phyloP scores from a whole-genome alignment of 352 stramenopile species.

The Phytophthora colocasiae region DNA sequence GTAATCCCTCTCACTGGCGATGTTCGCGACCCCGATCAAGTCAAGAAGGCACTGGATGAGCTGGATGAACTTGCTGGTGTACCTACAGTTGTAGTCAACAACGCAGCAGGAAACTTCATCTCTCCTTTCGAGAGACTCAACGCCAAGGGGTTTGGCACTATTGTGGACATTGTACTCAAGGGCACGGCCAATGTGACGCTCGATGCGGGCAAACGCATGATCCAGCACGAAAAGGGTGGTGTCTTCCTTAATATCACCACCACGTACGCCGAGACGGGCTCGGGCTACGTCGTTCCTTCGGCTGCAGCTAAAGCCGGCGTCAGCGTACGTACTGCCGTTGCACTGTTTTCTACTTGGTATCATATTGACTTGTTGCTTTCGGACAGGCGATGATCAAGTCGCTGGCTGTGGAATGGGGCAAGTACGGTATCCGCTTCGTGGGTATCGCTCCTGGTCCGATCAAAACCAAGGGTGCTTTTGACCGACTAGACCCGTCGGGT shows the following conservation, averaged over 20 bases:
- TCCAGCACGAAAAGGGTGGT: slow-evolving; percentile 72
- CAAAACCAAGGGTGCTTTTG: slow-evolving; percentile 86
- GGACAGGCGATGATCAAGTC: slow-evolving; percentile 94
- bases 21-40: slow-evolving; percentile 90
- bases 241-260: slow-evolving; percentile 98
- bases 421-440: slow-evolving; percentile 95
- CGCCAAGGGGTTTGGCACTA: slow-evolving; percentile 96
- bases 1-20: slow-evolving; percentile 84
- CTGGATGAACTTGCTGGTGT: slow-evolving; percentile 69
- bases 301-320: slow-evolving; percentile 96
- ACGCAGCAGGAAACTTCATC: slow-evolving; percentile 96
- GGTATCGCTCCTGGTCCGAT: slow-evolving; percentile 97
- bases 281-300: slow-evolving; percentile 95
- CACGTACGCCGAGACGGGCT: slow-evolving; percentile 94
- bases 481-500: slow-evolving; percentile 76
- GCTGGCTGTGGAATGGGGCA: slow-evolving; percentile 96
- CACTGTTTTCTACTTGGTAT: not conserved
- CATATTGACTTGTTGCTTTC: slow-evolving; percentile 30
- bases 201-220: slow-evolving; percentile 83
- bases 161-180: slow-evolving; percentile 96
- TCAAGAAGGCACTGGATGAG: slow-evolving; percentile 85
- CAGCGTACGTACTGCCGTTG: slow-evolving; percentile 42
- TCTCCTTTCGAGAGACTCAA: slow-evolving; percentile 91
- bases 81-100: slow-evolving; percentile 84
- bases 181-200: slow-evolving; percentile 87